These are phyloP conservation scores for Aureobasidium sp. DNA, from an alignment of 2,329 filamentous ascomycete species.

Conservation along the genomic window DNA sequence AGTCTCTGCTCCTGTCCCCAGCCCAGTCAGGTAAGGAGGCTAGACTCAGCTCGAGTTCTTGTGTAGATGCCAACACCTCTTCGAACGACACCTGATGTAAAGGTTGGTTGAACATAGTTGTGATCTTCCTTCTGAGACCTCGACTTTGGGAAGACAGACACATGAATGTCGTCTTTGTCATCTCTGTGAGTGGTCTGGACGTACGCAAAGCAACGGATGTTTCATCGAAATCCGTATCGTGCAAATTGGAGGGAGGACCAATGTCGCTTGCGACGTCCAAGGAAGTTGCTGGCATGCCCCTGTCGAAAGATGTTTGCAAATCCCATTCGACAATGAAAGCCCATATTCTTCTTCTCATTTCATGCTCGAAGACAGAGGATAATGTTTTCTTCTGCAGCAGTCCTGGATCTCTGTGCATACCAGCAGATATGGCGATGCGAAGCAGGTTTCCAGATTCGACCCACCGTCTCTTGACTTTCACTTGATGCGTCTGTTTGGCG, in stretches of 20 bases:
- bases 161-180: slow-evolving; percentile 26
- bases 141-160: slow-evolving; percentile 21
- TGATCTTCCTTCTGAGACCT: slow-evolving; percentile 23
- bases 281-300: slow-evolving; percentile 44
- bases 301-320: slow-evolving; percentile 48
- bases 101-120: slow-evolving; percentile 28
- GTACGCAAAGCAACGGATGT: slow-evolving; percentile 21
- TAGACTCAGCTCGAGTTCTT: slow-evolving; percentile 27
- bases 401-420: slow-evolving; percentile 46
- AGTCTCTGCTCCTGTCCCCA: background rate
- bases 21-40: slow-evolving; percentile 24
- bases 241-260: slow-evolving; percentile 43
- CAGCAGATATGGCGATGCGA: slow-evolving; percentile 46
- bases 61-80: slow-evolving; percentile 27
- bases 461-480: slow-evolving; percentile 50
- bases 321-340: slow-evolving; percentile 51
- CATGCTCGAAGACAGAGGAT: slow-evolving; percentile 38
- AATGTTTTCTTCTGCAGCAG: slow-evolving; percentile 30
- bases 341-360: slow-evolving; percentile 52
- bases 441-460: slow-evolving; percentile 44
- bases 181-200: slow-evolving; percentile 19
- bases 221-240: slow-evolving; percentile 41
- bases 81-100: slow-evolving; percentile 25
- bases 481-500: slow-evolving; percentile 44
- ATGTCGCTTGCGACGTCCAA: slow-evolving; percentile 43